These are phyloP conservation scores for Durotheca rogersii DNA, from an alignment of 495 filamentous ascomycete species.

Conservation along the genomic window DNA sequence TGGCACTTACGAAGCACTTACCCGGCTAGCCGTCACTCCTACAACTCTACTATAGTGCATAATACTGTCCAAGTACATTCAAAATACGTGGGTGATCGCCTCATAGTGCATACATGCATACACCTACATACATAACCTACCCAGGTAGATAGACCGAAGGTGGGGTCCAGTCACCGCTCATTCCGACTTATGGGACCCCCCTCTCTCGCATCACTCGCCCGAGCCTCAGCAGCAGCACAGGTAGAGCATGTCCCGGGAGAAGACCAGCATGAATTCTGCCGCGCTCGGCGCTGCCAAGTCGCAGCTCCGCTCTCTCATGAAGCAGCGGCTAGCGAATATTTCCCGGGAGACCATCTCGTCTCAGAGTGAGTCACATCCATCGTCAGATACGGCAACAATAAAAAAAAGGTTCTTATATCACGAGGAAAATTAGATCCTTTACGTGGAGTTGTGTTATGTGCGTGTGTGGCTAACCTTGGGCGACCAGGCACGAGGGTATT, in stretches of 20 bases:
- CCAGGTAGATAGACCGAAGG: background rate
- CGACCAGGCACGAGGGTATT: conserved; percentile 60
- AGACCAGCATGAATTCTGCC: conserved; percentile 41
- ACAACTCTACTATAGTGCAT: too few relatives aligned
- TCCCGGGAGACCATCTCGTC: conserved; percentile 55
- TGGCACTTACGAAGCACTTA: too few relatives aligned
- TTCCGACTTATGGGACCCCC: conserved; percentile 17
- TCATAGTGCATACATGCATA: background rate
- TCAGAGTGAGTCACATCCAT: conserved; percentile 63
- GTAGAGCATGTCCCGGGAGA: conserved; percentile 26
- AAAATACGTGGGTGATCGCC: too few relatives aligned
- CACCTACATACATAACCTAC: background rate
- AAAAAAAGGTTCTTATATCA: too few relatives aligned
- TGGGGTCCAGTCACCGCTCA: conserved; percentile 19
- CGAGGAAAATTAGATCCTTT: conserved; percentile 3
- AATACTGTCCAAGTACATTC: too few relatives aligned
- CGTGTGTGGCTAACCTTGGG: conserved; percentile 6
- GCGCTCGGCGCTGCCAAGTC: conserved; percentile 66
- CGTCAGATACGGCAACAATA: too few relatives aligned
- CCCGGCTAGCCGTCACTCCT: too few relatives aligned
- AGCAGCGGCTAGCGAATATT: conserved; percentile 58
- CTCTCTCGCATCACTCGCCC: background rate
- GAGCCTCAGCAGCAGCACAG: too few relatives aligned
- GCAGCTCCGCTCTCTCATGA: conserved; percentile 69
- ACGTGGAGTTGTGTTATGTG: too few relatives aligned